phyloP scores from a whole-genome alignment of 495 filamentous ascomycete genomes.

The Daldinia caldariorum region DNA sequence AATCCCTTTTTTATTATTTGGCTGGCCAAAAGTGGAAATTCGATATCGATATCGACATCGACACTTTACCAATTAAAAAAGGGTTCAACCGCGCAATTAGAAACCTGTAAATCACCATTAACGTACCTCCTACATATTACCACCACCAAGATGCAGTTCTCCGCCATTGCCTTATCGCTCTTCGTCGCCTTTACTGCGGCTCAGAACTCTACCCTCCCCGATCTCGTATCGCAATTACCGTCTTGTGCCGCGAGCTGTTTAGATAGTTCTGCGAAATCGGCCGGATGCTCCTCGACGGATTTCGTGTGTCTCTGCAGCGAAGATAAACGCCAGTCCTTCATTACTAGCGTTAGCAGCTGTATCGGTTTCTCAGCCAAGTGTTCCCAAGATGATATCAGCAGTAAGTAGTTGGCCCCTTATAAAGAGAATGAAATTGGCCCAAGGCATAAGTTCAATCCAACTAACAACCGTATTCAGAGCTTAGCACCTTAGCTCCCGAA shows the following conservation, averaged over 20 bases:
- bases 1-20: slow-evolving; percentile 15
- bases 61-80: not conserved
- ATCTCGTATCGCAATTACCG: slow-evolving; percentile 44
- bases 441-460: not conserved
- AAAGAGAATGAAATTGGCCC: not conserved
- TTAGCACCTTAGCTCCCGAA: slow-evolving; percentile 30
- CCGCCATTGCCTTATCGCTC: slow-evolving; percentile 32
- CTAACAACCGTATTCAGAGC: slow-evolving; percentile 34
- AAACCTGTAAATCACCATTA: not conserved
- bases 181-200: slow-evolving; percentile 43
- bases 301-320: slow-evolving; percentile 43
- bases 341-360: slow-evolving; percentile 33
- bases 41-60: no score
- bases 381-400: slow-evolving; percentile 30
- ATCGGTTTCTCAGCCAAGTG: slow-evolving; percentile 33
- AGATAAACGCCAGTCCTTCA: slow-evolving; percentile 24
- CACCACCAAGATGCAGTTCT: slow-evolving; percentile 43
- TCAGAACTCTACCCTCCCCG: slow-evolving; percentile 46
- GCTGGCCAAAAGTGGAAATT: slow-evolving; percentile 26
- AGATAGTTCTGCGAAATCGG: slow-evolving; percentile 20
- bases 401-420: slow-evolving; percentile 28
- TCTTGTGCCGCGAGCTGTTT: slow-evolving; percentile 45
- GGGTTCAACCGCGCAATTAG: not conserved
- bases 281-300: slow-evolving; percentile 42
- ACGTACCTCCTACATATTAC: not conserved